Evolutionary conservation across 2,329 filamentous ascomycete species (phyloP).

Genomic region (Trichophyton verrucosum): DNA sequence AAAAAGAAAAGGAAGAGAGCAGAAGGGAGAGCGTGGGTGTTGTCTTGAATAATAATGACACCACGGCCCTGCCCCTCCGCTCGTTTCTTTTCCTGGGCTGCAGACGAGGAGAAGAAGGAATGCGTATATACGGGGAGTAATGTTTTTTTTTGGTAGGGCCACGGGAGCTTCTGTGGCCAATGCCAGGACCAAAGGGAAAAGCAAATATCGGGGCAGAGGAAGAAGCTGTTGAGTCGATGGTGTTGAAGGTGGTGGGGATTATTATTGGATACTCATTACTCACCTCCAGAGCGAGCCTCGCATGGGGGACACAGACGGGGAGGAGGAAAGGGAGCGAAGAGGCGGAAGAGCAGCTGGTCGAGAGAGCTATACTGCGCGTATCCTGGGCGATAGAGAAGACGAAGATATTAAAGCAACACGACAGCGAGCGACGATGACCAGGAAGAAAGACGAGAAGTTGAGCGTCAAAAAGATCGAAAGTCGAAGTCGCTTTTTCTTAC

Average conservation of each 20-base stretch:
- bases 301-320: background rate
- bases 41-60: background rate
- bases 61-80: background rate
- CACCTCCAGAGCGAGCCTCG: background rate
- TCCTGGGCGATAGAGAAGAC: background rate
- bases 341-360: background rate
- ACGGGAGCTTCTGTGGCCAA: background rate
- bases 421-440: too few relatives aligned
- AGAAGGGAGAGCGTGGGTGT: too few relatives aligned
- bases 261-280: background rate
- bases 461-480: background rate
- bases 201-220: background rate
- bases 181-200: background rate
- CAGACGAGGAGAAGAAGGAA: background rate
- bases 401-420: background rate
- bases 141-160: background rate
- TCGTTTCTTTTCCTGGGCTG: background rate
- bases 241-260: background rate
- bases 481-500: background rate
- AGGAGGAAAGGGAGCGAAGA: background rate
- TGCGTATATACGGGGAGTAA: background rate
- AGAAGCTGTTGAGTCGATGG: background rate
- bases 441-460: too few relatives aligned
- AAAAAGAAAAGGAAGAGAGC: too few relatives aligned
- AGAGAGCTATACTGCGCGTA: background rate